These are phyloP conservation scores for Verbena officinalis DNA, from an alignment of 257 asterid species.

Conservation along the genomic window DNA sequence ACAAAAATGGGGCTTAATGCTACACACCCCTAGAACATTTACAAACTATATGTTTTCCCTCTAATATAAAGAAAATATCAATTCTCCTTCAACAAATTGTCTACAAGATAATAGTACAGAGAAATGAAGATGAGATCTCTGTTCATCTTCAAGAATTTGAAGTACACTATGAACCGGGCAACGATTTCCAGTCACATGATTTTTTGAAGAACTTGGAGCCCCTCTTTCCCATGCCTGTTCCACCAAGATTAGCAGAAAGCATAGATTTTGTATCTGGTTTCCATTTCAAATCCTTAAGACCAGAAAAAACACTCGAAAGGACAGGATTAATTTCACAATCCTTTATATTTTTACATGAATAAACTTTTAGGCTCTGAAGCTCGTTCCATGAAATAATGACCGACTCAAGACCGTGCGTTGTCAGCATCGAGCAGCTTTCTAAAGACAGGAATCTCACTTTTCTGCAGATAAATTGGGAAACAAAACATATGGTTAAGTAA, in stretches of 20 bases:
- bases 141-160: slow-evolving; percentile 12
- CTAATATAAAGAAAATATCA: background rate
- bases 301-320: slow-evolving; percentile 51
- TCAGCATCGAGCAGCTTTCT: slow-evolving; percentile 73
- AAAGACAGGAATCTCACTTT: slow-evolving; percentile 46
- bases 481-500: too few relatives aligned
- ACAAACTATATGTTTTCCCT: background rate
- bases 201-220: slow-evolving; percentile 62
- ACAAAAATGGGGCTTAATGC: background rate
- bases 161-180: slow-evolving; percentile 43
- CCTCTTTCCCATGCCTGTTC: slow-evolving; percentile 62
- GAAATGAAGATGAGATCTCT: background rate
- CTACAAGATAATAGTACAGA: slow-evolving; percentile 6
- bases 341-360: slow-evolving; percentile 61
- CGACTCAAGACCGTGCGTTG: slow-evolving; percentile 62
- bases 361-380: slow-evolving; percentile 64
- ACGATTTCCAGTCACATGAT: slow-evolving; percentile 64
- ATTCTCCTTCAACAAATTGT: background rate
- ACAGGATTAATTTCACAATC: slow-evolving; percentile 55
- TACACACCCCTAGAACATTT: background rate
- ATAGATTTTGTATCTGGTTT: slow-evolving; percentile 57
- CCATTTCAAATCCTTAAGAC: slow-evolving; percentile 68
- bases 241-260: slow-evolving; percentile 51
- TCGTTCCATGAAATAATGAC: slow-evolving; percentile 56
- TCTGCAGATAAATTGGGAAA: slow-evolving; percentile 34